Evolutionary conservation across 176 grass and related monocot species (phyloP), one percentile per base, ranked within the genome.

Genomic region (Paspalum vaginatum): DNA sequence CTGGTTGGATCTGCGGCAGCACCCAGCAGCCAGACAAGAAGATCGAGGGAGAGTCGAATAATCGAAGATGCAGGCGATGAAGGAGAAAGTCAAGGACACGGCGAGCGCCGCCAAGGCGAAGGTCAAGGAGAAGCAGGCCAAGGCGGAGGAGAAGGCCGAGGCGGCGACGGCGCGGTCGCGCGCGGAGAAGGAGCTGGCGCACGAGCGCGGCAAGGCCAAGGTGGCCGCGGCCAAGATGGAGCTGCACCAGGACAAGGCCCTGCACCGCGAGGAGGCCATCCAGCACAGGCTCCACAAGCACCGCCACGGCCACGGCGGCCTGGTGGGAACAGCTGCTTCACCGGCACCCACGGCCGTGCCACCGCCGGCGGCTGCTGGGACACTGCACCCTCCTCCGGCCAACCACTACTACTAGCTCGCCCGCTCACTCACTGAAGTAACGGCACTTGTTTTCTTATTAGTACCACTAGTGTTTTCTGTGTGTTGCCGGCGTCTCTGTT

Each of bases 141-240:
- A 85, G 80, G 73, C 70, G 18, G 84, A 87, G 76, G 89, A 79
- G 73, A 89, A 87, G 78, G 24, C 60, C 2, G 86, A 91, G 83
- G 61, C n/a, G 84, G 81, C 89, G 16, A 13, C 77, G 24, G 87
- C 89, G 26, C 43, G 72, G 50, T 79, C 78, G 4, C 70, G 44
- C 68, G 64, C 22, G 3, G 84, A 85, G 72, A 79, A 79, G 68
- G 78, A 91, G 84, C 83, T 89, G 11, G 81, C 84, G 2, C 89
- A 80, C 40, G 81, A 95, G 66, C 63, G 84, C 58, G 89, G 68
- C 61, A 94, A 94, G 84, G 84, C 84, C n/a, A 92, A 85, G 81
- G 65, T 77, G 0, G 89, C 86, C 2, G 83, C 83, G 6, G 92
- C 89, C 10, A 87, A 91, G 80, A 89, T 94, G 89, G 86, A 94